Conservation (phyloP, 495 filamentous ascomycete genomes). For the Pseudomonodictys pantanalensis region DNA sequence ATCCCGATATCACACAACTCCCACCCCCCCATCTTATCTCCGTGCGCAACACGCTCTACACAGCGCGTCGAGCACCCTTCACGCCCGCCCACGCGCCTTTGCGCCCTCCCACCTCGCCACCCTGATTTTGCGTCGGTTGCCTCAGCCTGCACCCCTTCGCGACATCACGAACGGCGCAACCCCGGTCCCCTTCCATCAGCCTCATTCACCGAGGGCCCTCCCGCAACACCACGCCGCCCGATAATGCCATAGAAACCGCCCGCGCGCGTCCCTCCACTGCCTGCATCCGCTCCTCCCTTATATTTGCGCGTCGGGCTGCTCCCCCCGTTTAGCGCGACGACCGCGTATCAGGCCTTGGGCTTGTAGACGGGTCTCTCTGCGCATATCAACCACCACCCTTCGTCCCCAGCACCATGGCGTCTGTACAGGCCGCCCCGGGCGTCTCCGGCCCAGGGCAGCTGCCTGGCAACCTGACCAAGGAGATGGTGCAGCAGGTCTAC, state of each 20-base stretch:
- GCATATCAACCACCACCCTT: neutral
- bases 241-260: slow-evolving; percentile 26
- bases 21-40: slow-evolving; percentile 23
- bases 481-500: slow-evolving; percentile 28
- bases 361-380: neutral
- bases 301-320: slow-evolving; percentile 12
- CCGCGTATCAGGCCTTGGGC: neutral
- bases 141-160: slow-evolving; percentile 20
- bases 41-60: slow-evolving; percentile 25
- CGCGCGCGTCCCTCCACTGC: slow-evolving; percentile 13
- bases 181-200: slow-evolving; percentile 29
- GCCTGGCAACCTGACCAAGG: slow-evolving; percentile 32
- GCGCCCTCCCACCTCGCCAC: slow-evolving; percentile 20
- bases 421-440: slow-evolving; percentile 55
- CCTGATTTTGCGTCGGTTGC: slow-evolving; percentile 19
- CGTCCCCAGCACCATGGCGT: slow-evolving; percentile 59
- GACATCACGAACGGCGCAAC: slow-evolving; percentile 26
- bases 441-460: slow-evolving; percentile 22
- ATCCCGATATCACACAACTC: slow-evolving; percentile 9
- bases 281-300: slow-evolving; percentile 16
- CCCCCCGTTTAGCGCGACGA: neutral
- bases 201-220: slow-evolving; percentile 20
- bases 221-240: slow-evolving; percentile 18
- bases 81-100: slow-evolving; percentile 10
- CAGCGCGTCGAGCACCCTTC: slow-evolving; percentile 21